These are phyloP conservation scores for Lentinula boryana DNA, from an alignment of 768 basidiomycete genomes.

Conservation along the genomic window DNA sequence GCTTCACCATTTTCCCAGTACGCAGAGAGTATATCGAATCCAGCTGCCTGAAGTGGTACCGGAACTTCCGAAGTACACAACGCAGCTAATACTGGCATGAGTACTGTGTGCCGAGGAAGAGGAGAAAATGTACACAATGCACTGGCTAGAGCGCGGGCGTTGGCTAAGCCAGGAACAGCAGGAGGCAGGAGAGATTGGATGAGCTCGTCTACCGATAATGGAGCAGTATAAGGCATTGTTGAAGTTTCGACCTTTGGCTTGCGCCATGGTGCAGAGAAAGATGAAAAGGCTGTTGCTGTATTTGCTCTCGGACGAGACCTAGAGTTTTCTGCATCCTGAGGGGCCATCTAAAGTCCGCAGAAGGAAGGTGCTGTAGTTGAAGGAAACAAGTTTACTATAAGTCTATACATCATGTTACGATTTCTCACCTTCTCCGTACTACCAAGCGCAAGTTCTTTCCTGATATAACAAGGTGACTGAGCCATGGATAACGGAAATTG, in stretches of 20 bases:
- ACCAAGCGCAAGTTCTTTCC: background rate
- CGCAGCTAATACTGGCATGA: slow-evolving; percentile 55
- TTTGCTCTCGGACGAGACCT: slow-evolving; percentile 34
- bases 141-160: slow-evolving; percentile 56
- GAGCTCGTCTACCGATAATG: slow-evolving; percentile 32
- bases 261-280: slow-evolving; percentile 30
- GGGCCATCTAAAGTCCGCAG: background rate
- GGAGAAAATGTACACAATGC: slow-evolving; percentile 47
- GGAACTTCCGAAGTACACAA: slow-evolving; percentile 55
- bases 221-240: slow-evolving; percentile 19
- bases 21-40: slow-evolving; percentile 66
- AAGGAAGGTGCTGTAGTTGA: background rate
- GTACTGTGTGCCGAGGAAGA: slow-evolving; percentile 42
- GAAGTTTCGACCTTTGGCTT: slow-evolving; percentile 20
- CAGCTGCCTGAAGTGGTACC: slow-evolving; percentile 53
- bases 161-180: slow-evolving; percentile 57
- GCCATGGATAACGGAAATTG: background rate
- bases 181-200: slow-evolving; percentile 45
- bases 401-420: background rate
- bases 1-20: slow-evolving; percentile 61
- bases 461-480: background rate
- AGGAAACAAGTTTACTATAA: background rate
- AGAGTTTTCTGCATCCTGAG: slow-evolving; percentile 17
- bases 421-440: background rate
- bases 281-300: slow-evolving; percentile 31